A percentile compares a stretch with the other conserved stretches of the same genome.
These are phyloP conservation scores for Phaffomyces thermotolerans DNA, from an alignment of 805 yeast species.

Conservation along the genomic window DNA sequence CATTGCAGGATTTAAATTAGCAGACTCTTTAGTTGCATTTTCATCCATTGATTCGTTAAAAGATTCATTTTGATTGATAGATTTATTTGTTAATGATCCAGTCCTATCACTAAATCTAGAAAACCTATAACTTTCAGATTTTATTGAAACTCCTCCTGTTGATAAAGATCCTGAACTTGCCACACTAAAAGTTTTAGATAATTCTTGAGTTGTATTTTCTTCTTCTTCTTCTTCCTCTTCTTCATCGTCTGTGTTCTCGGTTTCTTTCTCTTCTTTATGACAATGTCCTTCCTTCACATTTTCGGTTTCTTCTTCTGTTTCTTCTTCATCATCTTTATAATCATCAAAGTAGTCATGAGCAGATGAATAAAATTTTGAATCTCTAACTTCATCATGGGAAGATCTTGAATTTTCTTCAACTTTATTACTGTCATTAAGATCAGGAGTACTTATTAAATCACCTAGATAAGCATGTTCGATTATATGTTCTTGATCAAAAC, in stretches of 20 bases:
- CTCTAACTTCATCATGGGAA: slow-evolving; percentile 5
- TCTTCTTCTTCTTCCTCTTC: not conserved
- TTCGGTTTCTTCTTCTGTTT: not conserved
- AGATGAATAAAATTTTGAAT: slow-evolving; percentile 20
- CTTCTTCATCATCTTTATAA: slow-evolving; percentile 14
- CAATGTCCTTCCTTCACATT: too few species aligned
- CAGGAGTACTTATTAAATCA: slow-evolving; percentile 18
- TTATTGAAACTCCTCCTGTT: slow-evolving; percentile 25
- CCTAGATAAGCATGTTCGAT: slow-evolving; percentile 20
- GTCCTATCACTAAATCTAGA: slow-evolving; percentile 20
- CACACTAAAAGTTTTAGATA: not conserved
- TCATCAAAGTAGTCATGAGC: slow-evolving; percentile 23
- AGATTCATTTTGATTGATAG: slow-evolving; percentile 5
- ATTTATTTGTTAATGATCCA: slow-evolving; percentile 17
- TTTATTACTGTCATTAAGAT: slow-evolving; percentile 2
- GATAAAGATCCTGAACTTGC: slow-evolving; percentile 25
- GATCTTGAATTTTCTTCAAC: not conserved
- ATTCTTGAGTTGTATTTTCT: not conserved
- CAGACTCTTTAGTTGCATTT: not conserved
- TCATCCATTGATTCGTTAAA: slow-evolving; percentile 1
- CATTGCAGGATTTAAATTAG: slow-evolving; percentile 19
- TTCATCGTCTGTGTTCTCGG: not conserved
- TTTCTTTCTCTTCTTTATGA: too few species aligned
- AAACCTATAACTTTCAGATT: slow-evolving; percentile 20
- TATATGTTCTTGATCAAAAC: slow-evolving; percentile 5